These are phyloP conservation scores for Stygiomarasmius scandens DNA, from an alignment of 1,284 basidiomycete genomes.

Conservation along the genomic window DNA sequence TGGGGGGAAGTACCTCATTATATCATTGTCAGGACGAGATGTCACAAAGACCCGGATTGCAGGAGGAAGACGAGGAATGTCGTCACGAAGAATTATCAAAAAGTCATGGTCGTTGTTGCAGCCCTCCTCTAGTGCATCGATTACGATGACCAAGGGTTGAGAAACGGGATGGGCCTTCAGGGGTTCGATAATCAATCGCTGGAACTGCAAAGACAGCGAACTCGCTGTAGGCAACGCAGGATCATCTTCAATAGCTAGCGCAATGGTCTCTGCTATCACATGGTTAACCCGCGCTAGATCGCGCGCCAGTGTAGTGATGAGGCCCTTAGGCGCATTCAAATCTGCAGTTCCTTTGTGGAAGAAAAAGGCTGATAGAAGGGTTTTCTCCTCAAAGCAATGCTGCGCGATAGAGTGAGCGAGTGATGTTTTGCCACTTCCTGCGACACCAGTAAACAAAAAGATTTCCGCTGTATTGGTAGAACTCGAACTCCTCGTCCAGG, in stretches of 20 bases:
- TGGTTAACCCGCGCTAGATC: constrained; percentile 12
- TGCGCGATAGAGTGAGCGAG: constrained; percentile 25
- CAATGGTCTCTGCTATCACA: constrained; percentile 6
- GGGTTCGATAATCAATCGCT: constrained; percentile 19
- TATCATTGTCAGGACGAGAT: constrained; percentile 11
- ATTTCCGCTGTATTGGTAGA: constrained; percentile 6
- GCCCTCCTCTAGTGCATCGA: constrained; percentile 25
- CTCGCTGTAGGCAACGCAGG: constrained; percentile 1
- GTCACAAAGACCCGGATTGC: constrained; percentile 23
- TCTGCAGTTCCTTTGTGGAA: constrained; percentile 11
- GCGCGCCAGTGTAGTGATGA: constrained; percentile 21
- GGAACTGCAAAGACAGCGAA: constrained; percentile 19
- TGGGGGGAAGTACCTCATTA: neutral
- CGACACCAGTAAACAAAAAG: constrained; percentile 19
- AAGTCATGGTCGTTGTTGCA: constrained; percentile 9
- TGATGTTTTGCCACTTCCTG: constrained; percentile 24
- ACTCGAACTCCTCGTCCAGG: constrained; percentile 11
- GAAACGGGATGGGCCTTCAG: constrained; percentile 3
- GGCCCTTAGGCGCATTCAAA: constrained; percentile 7
- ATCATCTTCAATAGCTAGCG: constrained; percentile 13
- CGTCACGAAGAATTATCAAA: constrained; percentile 16
- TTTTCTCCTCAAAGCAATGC: constrained; percentile 9
- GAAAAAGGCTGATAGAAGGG: constrained; percentile 22
- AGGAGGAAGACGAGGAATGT: constrained; percentile 16
- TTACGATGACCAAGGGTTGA: constrained; percentile 9